These are phyloP conservation scores for Trypanosoma scelopori DNA, from an alignment of 208 protist species.

Conservation along the genomic window DNA sequence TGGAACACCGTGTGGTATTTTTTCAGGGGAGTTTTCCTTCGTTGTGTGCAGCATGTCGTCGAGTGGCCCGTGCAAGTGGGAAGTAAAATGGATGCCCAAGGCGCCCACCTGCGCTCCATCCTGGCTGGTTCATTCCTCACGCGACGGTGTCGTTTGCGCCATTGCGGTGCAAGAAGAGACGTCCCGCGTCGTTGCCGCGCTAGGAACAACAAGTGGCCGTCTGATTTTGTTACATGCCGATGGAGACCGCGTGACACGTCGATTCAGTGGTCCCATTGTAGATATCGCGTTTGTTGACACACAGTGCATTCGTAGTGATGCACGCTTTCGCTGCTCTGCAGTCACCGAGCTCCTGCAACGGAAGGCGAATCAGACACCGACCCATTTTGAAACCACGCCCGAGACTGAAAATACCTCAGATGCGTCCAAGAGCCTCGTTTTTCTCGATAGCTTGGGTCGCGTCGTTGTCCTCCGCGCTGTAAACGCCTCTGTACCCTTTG, in stretches of 20 bases:
- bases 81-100: not conserved
- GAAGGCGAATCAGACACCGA: conserved; percentile 1
- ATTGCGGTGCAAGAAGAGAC: conserved; percentile 45
- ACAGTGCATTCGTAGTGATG: conserved; percentile 1
- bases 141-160: conserved; percentile 46
- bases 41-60: conserved; percentile 9
- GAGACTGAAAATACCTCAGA: not conserved
- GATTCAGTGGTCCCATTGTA: conserved; percentile 65
- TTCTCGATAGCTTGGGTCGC: conserved; percentile 66
- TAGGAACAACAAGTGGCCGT: conserved; percentile 63
- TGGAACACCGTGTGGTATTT: conserved; percentile 11
- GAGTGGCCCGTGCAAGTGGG: not conserved
- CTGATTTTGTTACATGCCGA: conserved; percentile 41
- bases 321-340: conserved; percentile 26
- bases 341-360: conserved; percentile 38
- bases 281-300: conserved; percentile 67
- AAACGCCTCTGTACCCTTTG: conserved; percentile 32
- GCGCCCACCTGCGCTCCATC: conserved; percentile 29
- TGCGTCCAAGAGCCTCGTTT: conserved; percentile 36
- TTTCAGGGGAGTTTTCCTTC: conserved; percentile 26
- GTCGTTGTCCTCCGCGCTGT: conserved; percentile 56
- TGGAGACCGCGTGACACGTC: conserved; percentile 33
- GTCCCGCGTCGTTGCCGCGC: conserved; percentile 39
- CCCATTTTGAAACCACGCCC: not conserved
- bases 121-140: conserved; percentile 38